Percentiles rank a stretch among this genome's conserved stretches.
Evolutionary conservation across 2,329 filamentous ascomycete genomes (phyloP).

Genomic region (Colletotrichum magnum): DNA sequence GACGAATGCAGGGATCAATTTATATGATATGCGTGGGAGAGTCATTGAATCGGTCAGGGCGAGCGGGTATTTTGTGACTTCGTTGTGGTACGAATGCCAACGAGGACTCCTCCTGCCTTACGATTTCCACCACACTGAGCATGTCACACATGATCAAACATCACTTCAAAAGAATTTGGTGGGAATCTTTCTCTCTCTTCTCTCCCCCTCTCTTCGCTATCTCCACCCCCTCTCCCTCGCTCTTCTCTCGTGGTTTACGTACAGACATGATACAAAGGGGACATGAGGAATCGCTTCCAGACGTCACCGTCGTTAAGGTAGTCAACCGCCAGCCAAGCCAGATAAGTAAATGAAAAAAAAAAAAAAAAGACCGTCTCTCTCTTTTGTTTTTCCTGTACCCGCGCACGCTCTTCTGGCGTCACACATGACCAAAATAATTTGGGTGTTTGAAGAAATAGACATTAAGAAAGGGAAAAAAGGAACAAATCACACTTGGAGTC

Average conservation of each 20-base stretch:
- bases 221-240: background rate
- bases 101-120: too few species aligned
- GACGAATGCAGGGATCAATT: too few species aligned
- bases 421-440: slow-evolving; percentile 30
- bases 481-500: slow-evolving; percentile 22
- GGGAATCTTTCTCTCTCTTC: slow-evolving; percentile 1
- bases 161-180: background rate
- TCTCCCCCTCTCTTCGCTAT: background rate
- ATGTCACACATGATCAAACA: too few species aligned
- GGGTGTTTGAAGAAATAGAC: slow-evolving; percentile 33
- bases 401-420: slow-evolving; percentile 27
- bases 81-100: too few species aligned
- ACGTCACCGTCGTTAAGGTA: slow-evolving; percentile 29
- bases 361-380: background rate
- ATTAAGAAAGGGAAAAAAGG: slow-evolving; percentile 34
- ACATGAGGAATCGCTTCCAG: slow-evolving; percentile 35
- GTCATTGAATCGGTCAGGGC: too few species aligned
- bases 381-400: slow-evolving; percentile 29
- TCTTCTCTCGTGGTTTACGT: slow-evolving; percentile 36
- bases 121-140: too few species aligned
- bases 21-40: too few species aligned
- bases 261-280: slow-evolving; percentile 41
- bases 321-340: slow-evolving; percentile 21
- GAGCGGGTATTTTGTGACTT: too few species aligned
- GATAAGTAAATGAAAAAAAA: slow-evolving; percentile 2